Base-by-base conservation (phyloP, 345 rosid genomes). In the Draba incana region DNA sequence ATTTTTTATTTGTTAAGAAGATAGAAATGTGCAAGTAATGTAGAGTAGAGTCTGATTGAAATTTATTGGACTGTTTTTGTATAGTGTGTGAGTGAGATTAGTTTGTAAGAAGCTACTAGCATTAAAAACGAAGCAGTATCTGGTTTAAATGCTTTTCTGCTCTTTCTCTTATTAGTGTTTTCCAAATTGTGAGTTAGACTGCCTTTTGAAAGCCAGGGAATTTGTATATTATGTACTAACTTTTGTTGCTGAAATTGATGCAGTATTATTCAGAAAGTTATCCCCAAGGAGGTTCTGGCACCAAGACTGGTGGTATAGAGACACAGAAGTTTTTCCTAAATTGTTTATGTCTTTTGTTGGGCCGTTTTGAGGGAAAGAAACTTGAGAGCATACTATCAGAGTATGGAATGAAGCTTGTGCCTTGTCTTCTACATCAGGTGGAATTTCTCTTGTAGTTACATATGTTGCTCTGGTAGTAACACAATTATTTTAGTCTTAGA, bases 271-370 rank as follows among this genome's bases (percentile, higher is more conserved):
- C 86, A 48, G 85, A 86, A 48, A 83, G 76, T 70, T 59, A 74
- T 60, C 47, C 80, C 50, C 80, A 86, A 76, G 84, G 70, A 73
- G 39, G 71, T 64, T 48, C 62, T 59, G 83, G 76, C 65, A 68
- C 77, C 57, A 82, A 80, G 74, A 81, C 66, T 57, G 79, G 79
- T 77, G 72, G 87, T 70, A 54, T 81, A 42, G 92, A 85, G 81
- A 92, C 90, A 68, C 83, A 79, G 47, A 88, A 83, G 65, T 90
- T 92, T 82, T 92, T 92, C 81, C 69, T 90, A 42, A 86, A 79
- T 71, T 88, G 97, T 78, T 69, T 92, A 64, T 92, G 98, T 83
- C 98, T 92, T 69, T 76, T 92, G 25, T 80, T 92, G 81, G 97
- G 98, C 47, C 95, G 96, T 45, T 75, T 88, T 66, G 87, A 84